Evolutionary conservation across 495 filamentous ascomycete genomes (phyloP), one percentile per base, ranked within the genome.

Genomic region (Penicillium tannophilum): DNA sequence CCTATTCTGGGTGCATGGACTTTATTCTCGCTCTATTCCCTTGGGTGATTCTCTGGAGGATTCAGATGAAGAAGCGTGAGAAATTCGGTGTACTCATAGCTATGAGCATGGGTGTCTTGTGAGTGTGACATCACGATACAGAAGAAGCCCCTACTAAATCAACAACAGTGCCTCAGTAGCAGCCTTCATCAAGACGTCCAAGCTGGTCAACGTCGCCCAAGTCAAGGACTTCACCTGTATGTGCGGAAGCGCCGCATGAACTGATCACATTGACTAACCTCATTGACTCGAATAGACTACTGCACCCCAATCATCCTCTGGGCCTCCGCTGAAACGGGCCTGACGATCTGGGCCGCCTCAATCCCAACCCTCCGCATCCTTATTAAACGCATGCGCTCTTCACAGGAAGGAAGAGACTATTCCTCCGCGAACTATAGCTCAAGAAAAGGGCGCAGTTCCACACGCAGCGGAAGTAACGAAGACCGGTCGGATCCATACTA

Each of bases 81-180:
- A 67, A 67, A 36, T 44, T 62, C 12, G 67, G 62, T 12, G 61
- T 70, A 20, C 62, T 64, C 1, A 19, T 67, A 12, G 67, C 67
- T 2, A 70, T 70, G 67, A 67, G 64, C 23, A 44, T 70, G 56
- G 67, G 67, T 46, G 28, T 67, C 12, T 63, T 65, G 67, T 65
- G 56, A 50, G 67, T 47, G 7, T 4, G 33, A 5, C 10, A 30
- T n/a, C 8, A 20, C 24, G 4, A 41, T 7, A 16, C 4, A 19
- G 1, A 6, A 46, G 6, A 23, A 23, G 11, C 16, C n/a, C 41
- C 35, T 19, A 10, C 20, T 47, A 28, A 24, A 20, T 4, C 7
- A 26, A 3, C 9, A 45, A 44, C 26, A 70, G 62, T 46, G 67
- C 64, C 5, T 62, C 64, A 1, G 53, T 55, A 6, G 56, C 64